Evolutionary conservation across 257 asterid species (phyloP).

Genomic region (Schizonepeta tenuifolia): DNA sequence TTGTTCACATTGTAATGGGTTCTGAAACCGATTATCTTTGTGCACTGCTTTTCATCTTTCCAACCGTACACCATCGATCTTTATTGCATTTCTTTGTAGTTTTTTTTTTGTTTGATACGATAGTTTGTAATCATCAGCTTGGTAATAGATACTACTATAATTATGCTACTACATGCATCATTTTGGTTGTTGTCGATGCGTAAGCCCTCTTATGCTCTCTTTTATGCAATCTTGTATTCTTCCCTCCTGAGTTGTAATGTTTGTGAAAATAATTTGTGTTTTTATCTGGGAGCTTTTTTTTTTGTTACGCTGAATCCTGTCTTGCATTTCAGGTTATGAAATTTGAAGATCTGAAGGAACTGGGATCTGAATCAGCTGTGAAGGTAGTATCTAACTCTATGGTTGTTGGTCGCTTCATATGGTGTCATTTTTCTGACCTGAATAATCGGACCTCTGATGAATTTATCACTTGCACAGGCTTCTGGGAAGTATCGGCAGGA

Average conservation of each 20-base stretch:
- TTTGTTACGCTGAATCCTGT: constrained; percentile 27
- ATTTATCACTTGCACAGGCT: constrained; percentile 51
- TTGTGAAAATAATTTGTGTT: neutral
- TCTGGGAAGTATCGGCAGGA: constrained; percentile 95
- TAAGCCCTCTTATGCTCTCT: neutral
- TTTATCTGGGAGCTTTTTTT: neutral
- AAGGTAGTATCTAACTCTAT: constrained; percentile 56
- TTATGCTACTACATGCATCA: neutral
- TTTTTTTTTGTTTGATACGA: neutral
- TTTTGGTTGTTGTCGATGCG: constrained; percentile 1
- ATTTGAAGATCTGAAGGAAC: constrained; percentile 93
- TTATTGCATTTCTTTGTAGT: neutral
- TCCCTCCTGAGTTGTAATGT: neutral
- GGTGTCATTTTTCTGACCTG: neutral
- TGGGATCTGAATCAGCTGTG: constrained; percentile 86
- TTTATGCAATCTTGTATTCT: neutral
- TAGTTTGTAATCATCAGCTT: neutral
- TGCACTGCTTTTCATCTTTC: neutral
- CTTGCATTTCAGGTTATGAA: constrained; percentile 80
- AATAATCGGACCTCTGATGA: neutral
- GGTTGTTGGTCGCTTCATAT: too few species aligned
- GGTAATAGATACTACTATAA: neutral
- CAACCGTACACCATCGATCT: neutral
- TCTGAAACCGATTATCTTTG: neutral
- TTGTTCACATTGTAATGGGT: neutral